These are phyloP conservation scores for Leptographium wingfieldii DNA, from an alignment of 2,329 filamentous ascomycete genomes.

Conservation along the genomic window DNA sequence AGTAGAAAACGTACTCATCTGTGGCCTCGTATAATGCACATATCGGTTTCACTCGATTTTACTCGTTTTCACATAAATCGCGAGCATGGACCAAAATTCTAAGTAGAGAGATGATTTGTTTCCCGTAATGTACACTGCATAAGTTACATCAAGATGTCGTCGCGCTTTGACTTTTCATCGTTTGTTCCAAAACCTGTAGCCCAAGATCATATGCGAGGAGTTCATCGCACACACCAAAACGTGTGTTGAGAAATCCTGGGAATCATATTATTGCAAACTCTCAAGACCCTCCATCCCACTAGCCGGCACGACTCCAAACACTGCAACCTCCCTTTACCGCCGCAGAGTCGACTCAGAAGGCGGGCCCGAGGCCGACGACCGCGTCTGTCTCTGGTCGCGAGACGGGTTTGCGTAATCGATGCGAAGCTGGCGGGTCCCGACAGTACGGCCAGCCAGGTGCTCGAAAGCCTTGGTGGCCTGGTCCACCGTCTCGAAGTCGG, in stretches of 20 bases:
- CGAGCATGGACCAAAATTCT: neutral
- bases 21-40: neutral
- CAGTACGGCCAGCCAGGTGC: conserved; percentile 37
- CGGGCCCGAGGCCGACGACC: neutral
- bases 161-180: neutral
- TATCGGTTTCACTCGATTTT: neutral
- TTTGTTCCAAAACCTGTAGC: neutral
- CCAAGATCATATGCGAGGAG: neutral
- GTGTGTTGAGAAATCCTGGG: neutral
- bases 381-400: neutral
- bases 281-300: neutral
- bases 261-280: neutral
- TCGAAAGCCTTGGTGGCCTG: conserved; percentile 50
- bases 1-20: neutral
- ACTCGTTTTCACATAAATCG: neutral
- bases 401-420: conserved; percentile 38
- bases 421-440: conserved; percentile 55
- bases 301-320: neutral
- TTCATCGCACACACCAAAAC: neutral
- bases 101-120: neutral
- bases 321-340: neutral
- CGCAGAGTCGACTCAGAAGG: neutral
- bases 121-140: neutral
- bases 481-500: conserved; percentile 59
- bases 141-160: neutral